phyloP scores from a whole-genome alignment of 202 grass and related monocot genomes.

The Schoenoplectus triqueter region DNA sequence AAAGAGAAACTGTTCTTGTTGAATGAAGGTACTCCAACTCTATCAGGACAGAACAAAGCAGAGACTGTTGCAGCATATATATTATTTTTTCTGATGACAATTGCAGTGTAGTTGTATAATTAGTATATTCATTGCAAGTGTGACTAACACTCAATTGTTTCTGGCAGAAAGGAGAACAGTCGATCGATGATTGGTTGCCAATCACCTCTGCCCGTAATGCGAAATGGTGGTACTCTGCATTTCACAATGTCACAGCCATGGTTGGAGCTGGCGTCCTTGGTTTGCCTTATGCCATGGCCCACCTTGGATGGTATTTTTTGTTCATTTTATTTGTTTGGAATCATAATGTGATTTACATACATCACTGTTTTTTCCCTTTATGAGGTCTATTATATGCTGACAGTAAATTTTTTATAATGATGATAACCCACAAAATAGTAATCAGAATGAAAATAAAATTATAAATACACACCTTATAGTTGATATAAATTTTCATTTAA shows the following conservation, averaged over 20 bases:
- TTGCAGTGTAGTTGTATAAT: not conserved
- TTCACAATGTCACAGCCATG: constrained; percentile 51
- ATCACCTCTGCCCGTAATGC: constrained; percentile 38
- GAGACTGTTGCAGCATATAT: not conserved
- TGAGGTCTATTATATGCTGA: not conserved
- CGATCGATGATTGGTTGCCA: constrained; percentile 41
- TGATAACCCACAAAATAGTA: not conserved
- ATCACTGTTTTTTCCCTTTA: not conserved
- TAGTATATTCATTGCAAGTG: not conserved
- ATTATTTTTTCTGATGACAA: not conserved
- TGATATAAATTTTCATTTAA: not conserved
- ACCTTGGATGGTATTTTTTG: constrained; percentile 42
- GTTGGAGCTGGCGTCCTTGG: constrained; percentile 44
- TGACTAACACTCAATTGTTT: not conserved
- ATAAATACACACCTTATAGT: not conserved
- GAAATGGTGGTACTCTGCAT: constrained; percentile 50
- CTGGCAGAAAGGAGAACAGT: constrained; percentile 24
- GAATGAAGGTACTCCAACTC: not conserved
- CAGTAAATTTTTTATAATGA: not conserved
- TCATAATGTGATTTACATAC: not conserved
- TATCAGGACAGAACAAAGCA: not conserved
- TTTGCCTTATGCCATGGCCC: constrained; percentile 38
- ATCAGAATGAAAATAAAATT: constrained; percentile 10
- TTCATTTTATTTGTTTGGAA: not conserved
- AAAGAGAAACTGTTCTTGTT: no score